Evolutionary conservation across 176 grass and related monocot genomes (phyloP).

Genomic region (Echinochloa phyllopogon): DNA sequence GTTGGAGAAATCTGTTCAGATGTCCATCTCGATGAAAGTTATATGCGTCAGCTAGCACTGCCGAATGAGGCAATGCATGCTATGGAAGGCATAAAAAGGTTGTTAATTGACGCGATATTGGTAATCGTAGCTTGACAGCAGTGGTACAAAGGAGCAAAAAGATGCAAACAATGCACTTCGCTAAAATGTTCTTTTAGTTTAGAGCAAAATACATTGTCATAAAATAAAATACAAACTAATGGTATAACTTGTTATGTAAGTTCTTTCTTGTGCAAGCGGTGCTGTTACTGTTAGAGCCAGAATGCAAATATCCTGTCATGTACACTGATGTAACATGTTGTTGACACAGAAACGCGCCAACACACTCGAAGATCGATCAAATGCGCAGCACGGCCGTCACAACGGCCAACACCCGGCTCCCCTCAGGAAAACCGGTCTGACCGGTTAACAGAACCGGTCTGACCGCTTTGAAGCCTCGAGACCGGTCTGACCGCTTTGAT

Average conservation of each 20-base stretch:
- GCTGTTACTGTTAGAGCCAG: neutral
- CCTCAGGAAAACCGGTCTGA: no score
- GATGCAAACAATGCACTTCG: neutral
- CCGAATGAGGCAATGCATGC: neutral
- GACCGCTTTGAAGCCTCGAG: no score
- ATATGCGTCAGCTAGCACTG: neutral
- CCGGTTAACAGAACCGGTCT: no score
- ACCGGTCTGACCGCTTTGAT: no score
- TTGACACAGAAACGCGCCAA: no score
- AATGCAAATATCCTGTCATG: neutral
- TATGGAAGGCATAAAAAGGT: neutral
- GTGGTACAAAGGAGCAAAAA: neutral
- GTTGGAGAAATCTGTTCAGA: constrained; percentile 27
- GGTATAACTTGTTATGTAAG: neutral
- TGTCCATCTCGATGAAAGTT: constrained; percentile 32
- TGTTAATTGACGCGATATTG: neutral
- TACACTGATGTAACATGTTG: neutral
- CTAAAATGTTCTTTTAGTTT: no score
- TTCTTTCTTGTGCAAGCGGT: neutral
- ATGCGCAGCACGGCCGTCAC: no score
- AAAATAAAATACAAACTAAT: neutral
- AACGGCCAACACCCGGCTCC: no score
- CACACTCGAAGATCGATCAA: no score
- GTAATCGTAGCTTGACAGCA: neutral
- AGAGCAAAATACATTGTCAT: neutral